Evolutionary conservation across 495 filamentous ascomycete genomes (phyloP), one percentile per base, ranked within the genome.

Genomic region (Aspergillus bridgeri): DNA sequence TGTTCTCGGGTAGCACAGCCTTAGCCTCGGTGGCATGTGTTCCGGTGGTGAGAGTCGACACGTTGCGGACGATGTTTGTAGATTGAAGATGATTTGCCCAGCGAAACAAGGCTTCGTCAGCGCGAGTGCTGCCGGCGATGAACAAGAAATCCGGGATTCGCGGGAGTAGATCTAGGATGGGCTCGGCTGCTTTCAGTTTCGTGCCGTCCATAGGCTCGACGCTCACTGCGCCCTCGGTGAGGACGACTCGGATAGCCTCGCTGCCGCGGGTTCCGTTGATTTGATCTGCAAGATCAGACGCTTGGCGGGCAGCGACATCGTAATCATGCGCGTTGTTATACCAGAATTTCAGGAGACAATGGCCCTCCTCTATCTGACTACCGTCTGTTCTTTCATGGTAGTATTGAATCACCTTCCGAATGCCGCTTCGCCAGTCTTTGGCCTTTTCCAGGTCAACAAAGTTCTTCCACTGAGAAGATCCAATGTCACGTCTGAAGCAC

Each of bases 311-410:
- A 1, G 91, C 90, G 29, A 81, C 74, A 42, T 86, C 83, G 48
- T 75, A 76, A 61, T 96, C 89, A 27, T 87, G 82, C 0, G 87
- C 86, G 53, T 82, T 77, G 65, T 86, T 83, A 67, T 91, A 91
- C 64, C 88, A 84, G 77, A 95, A 94, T 46, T 87, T 83, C 21
- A 92, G 71, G 5, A 86, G 89, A 74, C 88, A 93, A 58, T 85
- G 84, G 9, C 87, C 82, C 52, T 89, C 85, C 66, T 95, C 89
- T 56, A 95, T 83, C 66, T 79, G 83, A 42, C 88, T 87, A 20
- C 90, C 91, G 25, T 91, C 91, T 2, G 89, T 90, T 51, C 91
- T 89, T 69, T 93, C 89, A 17, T 85, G 78, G 71, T 91, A 96
- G 75, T 95, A 95, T 47, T 86, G 76, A 46, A 96, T 77, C 54